Base-by-base conservation (phyloP, 148 eudicot genomes). In the Amaranthus palmeri region DNA sequence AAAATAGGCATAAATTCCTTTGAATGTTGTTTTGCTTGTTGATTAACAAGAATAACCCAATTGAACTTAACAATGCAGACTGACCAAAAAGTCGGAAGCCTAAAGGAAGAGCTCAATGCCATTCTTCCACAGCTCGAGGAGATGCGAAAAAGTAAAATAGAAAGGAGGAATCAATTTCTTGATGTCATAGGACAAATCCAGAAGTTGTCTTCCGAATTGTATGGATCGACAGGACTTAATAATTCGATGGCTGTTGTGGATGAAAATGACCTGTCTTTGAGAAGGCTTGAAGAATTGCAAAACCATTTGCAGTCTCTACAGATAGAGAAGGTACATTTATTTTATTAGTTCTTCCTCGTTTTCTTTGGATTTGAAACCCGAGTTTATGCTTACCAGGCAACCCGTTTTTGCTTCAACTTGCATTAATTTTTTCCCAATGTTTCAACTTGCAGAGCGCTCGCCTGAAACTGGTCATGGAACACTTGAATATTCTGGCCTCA, bases 191-290 rank as follows among this genome's bases (percentile, higher is more conserved):
- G 85, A 45, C 88, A 92, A 74, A 86, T 90, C 41, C 67, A 72
- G 65, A 72, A 71, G 60, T 85, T 88, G 51, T 84, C 86, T 17
- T 83, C 70, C 74, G 96, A 90, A 85, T 83, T 92, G 15, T 67
- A 64, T 74, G 17, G 57, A 54, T 77, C 84, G 61, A 14, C 72
- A 6, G 81, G 70, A 54, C 85, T 78, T n/a, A 59, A 71, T 61
- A 10, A 13, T 14, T 51, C n/a, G 67, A 62, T 61, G 4, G 70
- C 10, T 70, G 67, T 51, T 71, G 54, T 79, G 59, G 89, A 88
- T 67, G 89, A 88, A 74, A 81, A 63, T 67, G 92, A 92, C 75
- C 68, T 90, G 75, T 86, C 96, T 36, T 65, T 88, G 85, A 86
- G 76, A 72, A 86, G 82, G 74, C 54, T 90, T 50, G 93, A 88